Evolutionary conservation across 129 eudicot species (phyloP), one percentile per base, ranked within the genome.

Genomic region (Artemisia annua): DNA sequence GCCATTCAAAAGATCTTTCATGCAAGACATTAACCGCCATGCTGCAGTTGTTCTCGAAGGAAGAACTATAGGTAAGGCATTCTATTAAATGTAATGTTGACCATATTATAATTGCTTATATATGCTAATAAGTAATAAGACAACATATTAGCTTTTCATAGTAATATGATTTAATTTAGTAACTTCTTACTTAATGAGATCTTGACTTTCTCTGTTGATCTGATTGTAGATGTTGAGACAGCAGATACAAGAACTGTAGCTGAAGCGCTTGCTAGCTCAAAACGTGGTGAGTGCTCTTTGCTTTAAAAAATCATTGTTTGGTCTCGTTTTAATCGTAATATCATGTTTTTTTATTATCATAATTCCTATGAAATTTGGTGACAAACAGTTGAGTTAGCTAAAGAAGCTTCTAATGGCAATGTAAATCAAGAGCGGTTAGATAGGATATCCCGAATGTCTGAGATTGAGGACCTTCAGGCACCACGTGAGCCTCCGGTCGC

Each of bases 41-140:
- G 93, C 94, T 50, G 97, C 97, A 49, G 99, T 95, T 83, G 99
- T 95, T 77, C 99, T 95, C 75, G 96, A 91, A 84, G 99, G 99
- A 85, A 88, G 96, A 84, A 73, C 89, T 72, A 74, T 90, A 64
- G 98, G 98, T 86, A 82, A 84, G 87, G 62, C 61, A 62, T 66
- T 50, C 44, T 57, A 17, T 46, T 56, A 35, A 53, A 19, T 20
- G 46, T 62, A 30, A 24, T 15, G 17, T 35, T 16, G 4, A 39
- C 18, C 35, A 63, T 49, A 12, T 39, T 39, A 51, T 11, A 39
- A 39, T 39, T 39, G 46, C 46, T 39, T 39, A 39, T 39, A 51
- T 51, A 51, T 51, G 15, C 16, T 51, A 11, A 22, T 12, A 24
- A 58, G 59, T 51, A 11, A 22, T 12, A 24, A 58, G 59, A 49